A percentile compares a stretch with the other conserved stretches of the same genome.
Evolutionary conservation across 139 green algal genomes (phyloP).

Genomic region (Mesotaenium endlicherianum): DNA sequence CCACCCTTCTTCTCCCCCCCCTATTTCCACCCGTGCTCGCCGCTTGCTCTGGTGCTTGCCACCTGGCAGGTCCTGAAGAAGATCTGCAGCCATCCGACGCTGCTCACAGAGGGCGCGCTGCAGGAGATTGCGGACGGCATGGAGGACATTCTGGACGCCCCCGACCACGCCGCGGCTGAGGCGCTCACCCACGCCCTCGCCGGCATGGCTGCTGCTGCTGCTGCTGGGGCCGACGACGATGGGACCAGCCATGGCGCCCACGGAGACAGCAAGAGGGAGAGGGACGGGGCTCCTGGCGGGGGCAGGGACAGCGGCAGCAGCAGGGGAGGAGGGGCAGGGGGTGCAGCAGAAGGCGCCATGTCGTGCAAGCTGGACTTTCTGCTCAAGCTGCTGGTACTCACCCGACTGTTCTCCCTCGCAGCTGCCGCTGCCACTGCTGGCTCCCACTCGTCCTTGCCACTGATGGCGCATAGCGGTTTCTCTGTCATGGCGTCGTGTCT

Average conservation of each 20-base stretch:
- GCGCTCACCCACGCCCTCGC: background rate
- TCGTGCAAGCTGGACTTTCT: slow-evolving; percentile 6
- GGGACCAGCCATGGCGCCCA: no score
- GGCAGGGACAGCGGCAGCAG: no score
- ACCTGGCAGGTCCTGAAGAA: slow-evolving; percentile 57
- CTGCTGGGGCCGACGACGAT: no score
- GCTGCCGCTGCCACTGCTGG: background rate
- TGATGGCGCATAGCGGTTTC: background rate
- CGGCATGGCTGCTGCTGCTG: background rate
- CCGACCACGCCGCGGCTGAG: background rate
- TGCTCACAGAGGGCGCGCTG: slow-evolving; percentile 73
- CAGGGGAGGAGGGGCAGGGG: background rate
- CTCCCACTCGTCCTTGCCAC: background rate
- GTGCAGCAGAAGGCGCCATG: background rate
- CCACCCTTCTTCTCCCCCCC: background rate
- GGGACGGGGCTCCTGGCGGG: background rate
- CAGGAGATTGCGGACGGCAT: slow-evolving; percentile 22
- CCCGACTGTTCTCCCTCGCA: background rate
- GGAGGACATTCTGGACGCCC: slow-evolving; percentile 2
- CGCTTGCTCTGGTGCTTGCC: no score
- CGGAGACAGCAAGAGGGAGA: no score
- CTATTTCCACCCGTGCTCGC: no score
- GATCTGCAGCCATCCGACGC: slow-evolving; percentile 88
- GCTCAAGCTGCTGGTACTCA: background rate
- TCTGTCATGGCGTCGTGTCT: background rate